Conservation (phyloP, 495 filamentous ascomycete species). For the Podospora bellae-mahoneyi region DNA sequence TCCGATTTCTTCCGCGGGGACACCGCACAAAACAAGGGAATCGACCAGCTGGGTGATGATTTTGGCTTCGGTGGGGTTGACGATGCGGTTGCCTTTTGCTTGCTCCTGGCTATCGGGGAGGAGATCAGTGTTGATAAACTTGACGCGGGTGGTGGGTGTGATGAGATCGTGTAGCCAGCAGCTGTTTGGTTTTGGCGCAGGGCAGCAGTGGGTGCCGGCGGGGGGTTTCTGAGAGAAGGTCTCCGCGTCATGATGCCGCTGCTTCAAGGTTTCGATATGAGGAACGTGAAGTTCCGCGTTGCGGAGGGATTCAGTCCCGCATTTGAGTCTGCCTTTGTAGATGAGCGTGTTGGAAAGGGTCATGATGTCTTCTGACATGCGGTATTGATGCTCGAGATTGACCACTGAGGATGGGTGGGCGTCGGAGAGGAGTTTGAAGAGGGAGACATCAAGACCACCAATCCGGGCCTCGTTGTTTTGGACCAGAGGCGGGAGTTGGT, state of each 20-base stretch:
- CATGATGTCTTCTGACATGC: slow-evolving; percentile 98
- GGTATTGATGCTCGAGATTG: slow-evolving; percentile 91
- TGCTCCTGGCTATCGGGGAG: slow-evolving; percentile 65
- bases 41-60: slow-evolving; percentile 76
- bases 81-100: slow-evolving; percentile 74
- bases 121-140: slow-evolving; percentile 83
- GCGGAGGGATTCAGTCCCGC: slow-evolving; percentile 75
- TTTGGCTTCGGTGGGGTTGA: slow-evolving; percentile 75
- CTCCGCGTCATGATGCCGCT: slow-evolving; percentile 51
- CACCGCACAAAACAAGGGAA: slow-evolving; percentile 67
- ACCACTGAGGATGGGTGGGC: slow-evolving; percentile 80
- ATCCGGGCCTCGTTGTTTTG: slow-evolving; percentile 83
- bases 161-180: slow-evolving; percentile 88
- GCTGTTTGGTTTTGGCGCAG: slow-evolving; percentile 41
- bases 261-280: slow-evolving; percentile 51
- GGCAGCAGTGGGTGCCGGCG: slow-evolving; percentile 43
- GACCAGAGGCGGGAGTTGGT: slow-evolving; percentile 89
- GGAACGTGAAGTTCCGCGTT: slow-evolving; percentile 55
- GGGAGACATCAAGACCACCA: slow-evolving; percentile 85
- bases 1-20: slow-evolving; percentile 76
- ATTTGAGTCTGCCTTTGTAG: slow-evolving; percentile 84
- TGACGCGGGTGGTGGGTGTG: slow-evolving; percentile 64
- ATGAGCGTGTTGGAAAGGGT: slow-evolving; percentile 87
- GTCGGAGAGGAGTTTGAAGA: slow-evolving; percentile 91
- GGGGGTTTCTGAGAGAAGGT: slow-evolving; percentile 26